phyloP scores from a whole-genome alignment of 345 rosid species.

The Xanthoceras sorbifolium region DNA sequence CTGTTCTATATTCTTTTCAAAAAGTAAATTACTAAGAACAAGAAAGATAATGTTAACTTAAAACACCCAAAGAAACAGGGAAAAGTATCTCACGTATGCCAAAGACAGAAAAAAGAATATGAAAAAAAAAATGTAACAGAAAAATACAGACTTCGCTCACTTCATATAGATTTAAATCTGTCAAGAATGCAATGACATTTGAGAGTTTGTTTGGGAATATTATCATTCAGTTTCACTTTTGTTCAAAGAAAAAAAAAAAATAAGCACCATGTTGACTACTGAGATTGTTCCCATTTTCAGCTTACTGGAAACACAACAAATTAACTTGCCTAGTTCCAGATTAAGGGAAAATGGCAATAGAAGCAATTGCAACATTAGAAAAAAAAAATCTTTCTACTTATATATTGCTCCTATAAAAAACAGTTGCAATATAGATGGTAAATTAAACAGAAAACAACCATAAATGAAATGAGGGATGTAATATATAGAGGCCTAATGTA shows the following conservation, averaged over 20 bases:
- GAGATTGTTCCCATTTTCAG: background rate
- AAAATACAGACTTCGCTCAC: background rate
- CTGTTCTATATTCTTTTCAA: no score
- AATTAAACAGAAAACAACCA: background rate
- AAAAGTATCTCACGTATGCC: background rate
- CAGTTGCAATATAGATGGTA: slow-evolving; percentile 9
- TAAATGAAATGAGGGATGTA: slow-evolving; percentile 5
- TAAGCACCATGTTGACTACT: background rate
- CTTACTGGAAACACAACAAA: background rate
- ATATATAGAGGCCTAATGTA: slow-evolving; percentile 20
- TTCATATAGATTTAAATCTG: background rate
- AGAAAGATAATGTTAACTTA: background rate
- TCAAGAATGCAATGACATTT: background rate
- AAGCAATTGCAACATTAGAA: no score
- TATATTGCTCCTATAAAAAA: background rate
- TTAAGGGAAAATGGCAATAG: background rate
- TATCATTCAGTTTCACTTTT: no score
- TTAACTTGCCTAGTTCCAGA: background rate
- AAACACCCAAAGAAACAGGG: background rate
- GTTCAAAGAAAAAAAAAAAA: no score
- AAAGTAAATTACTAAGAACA: no score
- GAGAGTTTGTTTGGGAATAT: background rate
- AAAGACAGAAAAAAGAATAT: background rate
- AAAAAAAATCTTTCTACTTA: no score
- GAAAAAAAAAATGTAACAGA: no score